Base-by-base conservation (phyloP, 352 stramenopile genomes). In the Globisporangium parvum region DNA sequence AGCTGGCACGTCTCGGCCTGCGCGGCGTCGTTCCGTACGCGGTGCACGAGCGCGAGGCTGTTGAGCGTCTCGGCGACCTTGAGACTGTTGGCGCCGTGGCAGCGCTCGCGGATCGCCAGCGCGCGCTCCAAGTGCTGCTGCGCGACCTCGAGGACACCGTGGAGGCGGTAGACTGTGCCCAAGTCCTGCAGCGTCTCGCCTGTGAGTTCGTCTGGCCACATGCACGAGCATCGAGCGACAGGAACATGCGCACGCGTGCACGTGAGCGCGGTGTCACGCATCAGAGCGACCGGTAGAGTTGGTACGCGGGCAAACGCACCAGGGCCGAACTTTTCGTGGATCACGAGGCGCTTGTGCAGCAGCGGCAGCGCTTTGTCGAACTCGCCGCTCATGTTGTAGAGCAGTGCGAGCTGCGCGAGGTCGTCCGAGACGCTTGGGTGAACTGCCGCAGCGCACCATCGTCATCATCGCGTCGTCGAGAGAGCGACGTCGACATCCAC, bases 11-110 rank as follows among this genome's bases (percentile, higher is more conserved):
- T 66, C 18, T 87, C 65, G 6, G 74, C 72, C 45, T 75, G 53
- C 1, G 66, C 45, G 14, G 47, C 9, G n/a, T 78, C 76, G 15
- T 62, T 66, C n/a, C 71, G 69, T 72, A 63, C 46, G 50, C 78
- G 71, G 39, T 59, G 60, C 12, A 89, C 59, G 40, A 91, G 68
- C 12, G 77, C 73, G 39, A 91, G 67, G 49, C 81, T 91, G 60
- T 88, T 91, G 63, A 91, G 75, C 20, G 81, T 91, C 62, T 89
- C 81, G 40, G 81, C 78, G 47, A 87, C 80, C 48, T 88, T 87
- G 63, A 73, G 56, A 58, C 74, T 88, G 59, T 82, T 73, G 17
- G 55, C 49, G 23, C 77, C 80, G 57, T 83, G 67, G 60, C 66
- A 83, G 21, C 57, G 63, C 50, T 77, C 66, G 15, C 75, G 75